Base-by-base conservation (phyloP, 495 filamentous ascomycete genomes). In the Penicillium lagena region DNA sequence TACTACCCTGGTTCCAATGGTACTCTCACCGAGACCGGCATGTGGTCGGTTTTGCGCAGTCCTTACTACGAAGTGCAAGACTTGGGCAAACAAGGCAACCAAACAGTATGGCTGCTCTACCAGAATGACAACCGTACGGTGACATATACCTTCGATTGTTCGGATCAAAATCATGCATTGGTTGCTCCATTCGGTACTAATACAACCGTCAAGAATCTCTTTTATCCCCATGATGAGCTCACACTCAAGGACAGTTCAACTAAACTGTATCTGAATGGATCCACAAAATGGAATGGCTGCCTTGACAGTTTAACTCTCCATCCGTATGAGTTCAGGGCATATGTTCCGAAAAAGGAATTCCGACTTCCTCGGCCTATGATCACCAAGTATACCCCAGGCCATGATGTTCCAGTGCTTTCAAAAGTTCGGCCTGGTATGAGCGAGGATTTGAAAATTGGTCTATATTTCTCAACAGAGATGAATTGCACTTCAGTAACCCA, bases 101-200 rank as follows among this genome's bases (percentile, higher is more conserved):
- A 78, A 41, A 66, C 72, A 0, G 69, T 86, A 5, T 87, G 83
- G 84, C 58, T 87, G 10, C 64, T 88, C 1, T 87, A 84, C 52
- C 73, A 78, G 29, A 88, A 88, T 52, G 70, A 71, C 33, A 77
- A 81, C 52, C 57, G 61, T 8, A 70, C 70, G 1, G 72, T 71
- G n/a, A 72, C 64, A 2, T 87, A 83, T 56, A 60, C 64, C 1
- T 86, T 85, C 44, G 70, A 85, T 45, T 86, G 84, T 58, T 63
- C 42, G 40, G 62, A 76, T 52, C 58, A 13, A 45, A 40, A 61
- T 12, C 46, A 54, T 4, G 76, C 78, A 1, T 66, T 86, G 37
- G 62, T 86, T 43, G 65, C 82, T 10, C 78, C 84, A 0, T 87
- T 81, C 46, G 60, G 65, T 12, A 64, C 63, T 1, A 75, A 71